Conservation (phyloP, 169 alveolate species). For the Plasmodium cynomolgi region DNA sequence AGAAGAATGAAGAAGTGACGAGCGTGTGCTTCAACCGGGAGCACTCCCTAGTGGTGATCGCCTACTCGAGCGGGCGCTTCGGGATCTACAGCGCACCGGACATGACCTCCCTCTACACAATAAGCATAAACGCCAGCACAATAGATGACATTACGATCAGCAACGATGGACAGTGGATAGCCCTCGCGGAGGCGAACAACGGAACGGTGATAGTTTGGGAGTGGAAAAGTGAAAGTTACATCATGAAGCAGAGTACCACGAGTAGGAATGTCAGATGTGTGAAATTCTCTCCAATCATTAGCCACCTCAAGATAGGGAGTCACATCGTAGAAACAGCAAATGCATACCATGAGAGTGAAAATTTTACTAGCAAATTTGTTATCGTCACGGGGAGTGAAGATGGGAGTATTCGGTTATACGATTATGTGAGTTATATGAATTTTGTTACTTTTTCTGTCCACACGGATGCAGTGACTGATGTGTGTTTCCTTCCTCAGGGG, state of each 20-base stretch:
- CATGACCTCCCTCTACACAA: slow-evolving; percentile 78
- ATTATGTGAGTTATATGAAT: slow-evolving; percentile 94
- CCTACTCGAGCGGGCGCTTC: slow-evolving; percentile 82
- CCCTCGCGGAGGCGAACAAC: slow-evolving; percentile 88
- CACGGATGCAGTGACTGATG: slow-evolving; percentile 92
- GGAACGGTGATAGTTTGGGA: slow-evolving; percentile 96
- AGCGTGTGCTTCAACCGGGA: slow-evolving; percentile 76
- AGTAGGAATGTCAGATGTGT: slow-evolving; percentile 81
- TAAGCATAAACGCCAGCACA: slow-evolving; percentile 77
- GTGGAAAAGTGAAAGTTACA: slow-evolving; percentile 98
- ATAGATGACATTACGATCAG: slow-evolving; percentile 82
- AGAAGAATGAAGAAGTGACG: slow-evolving; percentile 78
- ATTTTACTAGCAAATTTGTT: slow-evolving; percentile 75
- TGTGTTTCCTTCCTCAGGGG: slow-evolving; percentile 93
- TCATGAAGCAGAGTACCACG: slow-evolving; percentile 96
- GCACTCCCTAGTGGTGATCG: slow-evolving; percentile 79
- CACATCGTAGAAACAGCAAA: slow-evolving; percentile 41
- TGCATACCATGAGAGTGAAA: slow-evolving; percentile 69
- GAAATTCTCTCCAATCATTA: slow-evolving; percentile 78
- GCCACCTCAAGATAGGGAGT: slow-evolving; percentile 57
- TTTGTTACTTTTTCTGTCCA: slow-evolving; percentile 97
- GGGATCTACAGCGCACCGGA: slow-evolving; percentile 80
- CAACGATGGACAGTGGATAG: slow-evolving; percentile 93
- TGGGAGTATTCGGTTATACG: slow-evolving; percentile 97
- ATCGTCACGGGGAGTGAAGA: slow-evolving; percentile 98